Conservation (phyloP, 805 yeast genomes). For the Suhomyces canberraensis region DNA sequence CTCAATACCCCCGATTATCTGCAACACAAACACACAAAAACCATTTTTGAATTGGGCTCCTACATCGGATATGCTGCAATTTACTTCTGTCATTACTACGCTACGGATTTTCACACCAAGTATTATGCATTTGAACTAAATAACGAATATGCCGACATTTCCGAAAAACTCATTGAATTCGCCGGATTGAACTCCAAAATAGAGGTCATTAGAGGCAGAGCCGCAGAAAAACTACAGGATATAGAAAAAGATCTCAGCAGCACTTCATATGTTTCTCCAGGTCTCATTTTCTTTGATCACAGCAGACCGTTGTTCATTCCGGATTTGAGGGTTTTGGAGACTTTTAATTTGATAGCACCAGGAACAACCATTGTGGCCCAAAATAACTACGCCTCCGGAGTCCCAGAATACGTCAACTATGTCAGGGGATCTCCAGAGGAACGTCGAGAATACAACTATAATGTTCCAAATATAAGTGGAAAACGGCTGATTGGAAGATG, state of each 20-base stretch:
- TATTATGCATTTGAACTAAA: slow-evolving; percentile 34
- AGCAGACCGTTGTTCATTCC: slow-evolving; percentile 36
- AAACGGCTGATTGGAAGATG: slow-evolving; percentile 33
- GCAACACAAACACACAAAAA: slow-evolving; percentile 16
- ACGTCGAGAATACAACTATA: slow-evolving; percentile 28
- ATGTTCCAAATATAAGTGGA: slow-evolving; percentile 25
- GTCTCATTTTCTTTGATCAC: slow-evolving; percentile 42
- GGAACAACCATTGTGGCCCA: slow-evolving; percentile 41
- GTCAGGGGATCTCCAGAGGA: slow-evolving; percentile 36
- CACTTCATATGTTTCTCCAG: slow-evolving; percentile 20
- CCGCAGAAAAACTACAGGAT: slow-evolving; percentile 23
- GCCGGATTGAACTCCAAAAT: slow-evolving; percentile 33
- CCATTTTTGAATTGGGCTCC: slow-evolving; percentile 32
- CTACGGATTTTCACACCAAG: slow-evolving; percentile 20
- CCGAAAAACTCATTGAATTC: slow-evolving; percentile 25
- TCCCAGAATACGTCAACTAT: slow-evolving; percentile 38
- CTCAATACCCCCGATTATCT: slow-evolving; percentile 16
- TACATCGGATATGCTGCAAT: slow-evolving; percentile 39
- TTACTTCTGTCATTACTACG: slow-evolving; percentile 26
- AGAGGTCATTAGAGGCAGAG: slow-evolving; percentile 31
- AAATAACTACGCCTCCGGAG: slow-evolving; percentile 34
- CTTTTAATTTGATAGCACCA: slow-evolving; percentile 34
- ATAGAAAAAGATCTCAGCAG: slow-evolving; percentile 18
- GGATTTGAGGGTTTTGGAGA: slow-evolving; percentile 41
- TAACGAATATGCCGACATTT: slow-evolving; percentile 28